These are phyloP conservation scores for Picea sitchensis DNA, from an alignment of 75 land plant genomes.

Conservation along the genomic window DNA sequence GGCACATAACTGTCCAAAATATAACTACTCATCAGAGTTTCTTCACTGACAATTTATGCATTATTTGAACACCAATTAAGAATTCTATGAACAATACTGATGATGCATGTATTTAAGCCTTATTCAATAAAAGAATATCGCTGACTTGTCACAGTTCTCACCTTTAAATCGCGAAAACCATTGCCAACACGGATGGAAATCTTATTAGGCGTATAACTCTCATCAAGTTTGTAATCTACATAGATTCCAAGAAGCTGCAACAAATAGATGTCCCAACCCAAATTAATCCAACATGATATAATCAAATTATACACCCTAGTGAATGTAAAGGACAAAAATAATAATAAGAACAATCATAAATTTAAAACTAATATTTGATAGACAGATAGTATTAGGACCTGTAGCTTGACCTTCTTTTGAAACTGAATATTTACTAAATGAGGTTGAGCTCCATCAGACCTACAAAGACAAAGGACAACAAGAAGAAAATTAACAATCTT, in stretches of 20 bases:
- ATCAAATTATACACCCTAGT: not conserved
- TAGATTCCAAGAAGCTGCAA: slow-evolving; percentile 71
- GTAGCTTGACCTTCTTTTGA: slow-evolving; percentile 94
- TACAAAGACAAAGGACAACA: slow-evolving; percentile 19
- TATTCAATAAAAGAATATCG: not conserved
- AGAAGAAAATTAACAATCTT: slow-evolving; percentile 1
- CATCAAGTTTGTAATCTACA: slow-evolving; percentile 97
- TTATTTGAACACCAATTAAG: not conserved
- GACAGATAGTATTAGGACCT: slow-evolving; percentile 26
- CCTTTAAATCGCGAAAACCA: slow-evolving; percentile 96
- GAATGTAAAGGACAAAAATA: not conserved
- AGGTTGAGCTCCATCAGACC: slow-evolving; percentile 99
- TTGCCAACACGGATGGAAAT: slow-evolving; percentile 96
- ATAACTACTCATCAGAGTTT: not conserved
- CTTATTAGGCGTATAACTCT: slow-evolving; percentile 98
- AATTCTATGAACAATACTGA: not conserved
- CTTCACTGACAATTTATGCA: not conserved
- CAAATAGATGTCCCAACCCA: slow-evolving; percentile 8
- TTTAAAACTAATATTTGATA: not conserved
- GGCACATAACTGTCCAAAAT: not conserved
- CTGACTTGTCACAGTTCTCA: slow-evolving; percentile 9
- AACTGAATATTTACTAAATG: slow-evolving; percentile 96
- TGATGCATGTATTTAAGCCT: not conserved
- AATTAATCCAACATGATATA: not conserved
- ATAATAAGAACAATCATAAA: not conserved